Evolutionary conservation across 2,329 filamentous ascomycete species (phyloP), one percentile per base, ranked within the genome.

Genomic region (Epichloe gansuensis): DNA sequence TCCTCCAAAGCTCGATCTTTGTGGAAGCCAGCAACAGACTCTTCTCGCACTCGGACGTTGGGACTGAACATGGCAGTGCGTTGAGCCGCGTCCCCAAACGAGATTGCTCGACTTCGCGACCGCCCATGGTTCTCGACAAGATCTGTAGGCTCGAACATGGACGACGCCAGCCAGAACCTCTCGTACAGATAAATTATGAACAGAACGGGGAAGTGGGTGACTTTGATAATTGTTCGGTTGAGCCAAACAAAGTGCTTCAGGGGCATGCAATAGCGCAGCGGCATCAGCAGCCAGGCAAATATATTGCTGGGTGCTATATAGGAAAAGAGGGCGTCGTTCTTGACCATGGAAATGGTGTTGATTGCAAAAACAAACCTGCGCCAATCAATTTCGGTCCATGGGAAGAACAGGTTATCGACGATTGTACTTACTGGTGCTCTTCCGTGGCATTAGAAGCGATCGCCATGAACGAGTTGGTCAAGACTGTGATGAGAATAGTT

Each of bases 261-360:
- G 0, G 90, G 82, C 72, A 96, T 82, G 60, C 82, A 72, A 64
- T 86, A 95, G 57, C 91, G 80, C 45, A 94, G 67, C 0, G 91
- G 91, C 61, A 90, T 90, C 31, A 95, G 73, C 0, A 91, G 65
- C 91, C 91, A 97, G 1, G 88, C 91, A 57, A 96, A 78, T 34
- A 96, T 86, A 64, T 97, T 97, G 13, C 87, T 85, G 0, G 91
- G 91, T 1, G 91, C 87, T 55, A 96, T 81, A 65, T 96, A 96
- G 3, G 89, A 94, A 72, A 97, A 97, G 0, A 96, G 74, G 0
- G 90, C 87, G 65, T 97, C 91, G n/a, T 93, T 95, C 68, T 96
- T 97, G 58, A 96, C 91, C 88, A 95, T 94, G 4, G 89, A 94
- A 48, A 96, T 95, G 4, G 91, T 94, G 64, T 96, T 97, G 66